Evolutionary conservation across 345 rosid species (phyloP).

Genomic region (Kernera saxatilis): DNA sequence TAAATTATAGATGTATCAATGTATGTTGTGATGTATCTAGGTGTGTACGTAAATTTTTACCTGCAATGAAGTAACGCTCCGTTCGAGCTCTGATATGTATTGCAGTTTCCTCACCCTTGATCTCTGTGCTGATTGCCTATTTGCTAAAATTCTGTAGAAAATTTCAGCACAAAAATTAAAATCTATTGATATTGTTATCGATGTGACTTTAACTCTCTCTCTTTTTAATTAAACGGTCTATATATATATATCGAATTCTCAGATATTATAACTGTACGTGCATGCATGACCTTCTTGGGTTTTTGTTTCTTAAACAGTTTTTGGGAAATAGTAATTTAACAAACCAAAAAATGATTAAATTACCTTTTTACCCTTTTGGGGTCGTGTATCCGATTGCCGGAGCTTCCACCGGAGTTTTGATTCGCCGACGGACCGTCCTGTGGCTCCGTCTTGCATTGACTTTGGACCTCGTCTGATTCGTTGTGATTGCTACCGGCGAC

Average conservation of each 20-base stretch:
- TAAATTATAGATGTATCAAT: too few species aligned
- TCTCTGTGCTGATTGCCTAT: constrained; percentile 91
- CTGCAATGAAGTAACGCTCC: constrained; percentile 79
- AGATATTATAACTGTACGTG: constrained; percentile 62
- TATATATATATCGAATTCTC: constrained; percentile 42
- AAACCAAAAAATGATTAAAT: background rate
- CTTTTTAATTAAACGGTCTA: constrained; percentile 28
- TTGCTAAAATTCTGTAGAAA: constrained; percentile 51
- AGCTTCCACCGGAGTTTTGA: constrained; percentile 25
- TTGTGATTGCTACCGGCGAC: background rate
- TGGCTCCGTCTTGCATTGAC: constrained; percentile 43
- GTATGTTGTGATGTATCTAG: too few species aligned
- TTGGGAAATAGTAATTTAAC: constrained; percentile 49
- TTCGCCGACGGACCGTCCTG: constrained; percentile 25
- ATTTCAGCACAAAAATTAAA: too few species aligned
- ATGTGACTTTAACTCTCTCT: constrained; percentile 44
- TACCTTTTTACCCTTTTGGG: constrained; percentile 94
- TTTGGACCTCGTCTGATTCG: constrained; percentile 52
- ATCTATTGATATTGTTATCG: too few species aligned
- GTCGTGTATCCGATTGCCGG: constrained; percentile 47
- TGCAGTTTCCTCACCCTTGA: constrained; percentile 90
- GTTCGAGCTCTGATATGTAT: constrained; percentile 93
- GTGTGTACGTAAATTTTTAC: constrained; percentile 26
- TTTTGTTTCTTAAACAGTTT: constrained; percentile 57
- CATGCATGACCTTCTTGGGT: constrained; percentile 38